phyloP scores from a whole-genome alignment of 169 alveolate genomes.

The Cryptosporidium ryanae region DNA sequence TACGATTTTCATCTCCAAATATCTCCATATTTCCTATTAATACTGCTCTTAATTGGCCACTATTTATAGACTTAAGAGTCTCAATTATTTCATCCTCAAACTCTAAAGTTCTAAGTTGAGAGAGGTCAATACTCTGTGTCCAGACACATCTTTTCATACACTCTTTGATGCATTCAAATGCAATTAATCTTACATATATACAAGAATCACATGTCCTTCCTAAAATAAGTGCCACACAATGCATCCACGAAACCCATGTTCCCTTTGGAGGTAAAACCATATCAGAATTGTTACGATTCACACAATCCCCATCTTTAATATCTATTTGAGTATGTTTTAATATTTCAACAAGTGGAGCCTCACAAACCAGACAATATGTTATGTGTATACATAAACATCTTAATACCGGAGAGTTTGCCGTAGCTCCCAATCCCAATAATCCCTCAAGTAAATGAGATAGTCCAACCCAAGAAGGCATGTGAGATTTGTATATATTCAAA shows the following conservation, averaged over 20 bases:
- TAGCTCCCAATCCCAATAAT: constrained; percentile 70
- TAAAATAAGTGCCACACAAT: constrained; percentile 49
- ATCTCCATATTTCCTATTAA: background rate
- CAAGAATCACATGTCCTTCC: constrained; percentile 72
- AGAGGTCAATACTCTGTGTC: constrained; percentile 44
- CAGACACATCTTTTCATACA: constrained; percentile 65
- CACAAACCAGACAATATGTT: constrained; percentile 36
- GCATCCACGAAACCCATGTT: constrained; percentile 73
- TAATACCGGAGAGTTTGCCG: constrained; percentile 42
- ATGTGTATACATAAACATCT: constrained; percentile 56
- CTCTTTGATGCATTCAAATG: constrained; percentile 63
- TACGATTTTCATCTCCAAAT: background rate
- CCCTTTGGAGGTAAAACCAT: constrained; percentile 44
- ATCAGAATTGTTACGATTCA: background rate
- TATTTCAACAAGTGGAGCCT: constrained; percentile 67
- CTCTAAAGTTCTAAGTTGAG: background rate
- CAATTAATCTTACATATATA: constrained; percentile 32
- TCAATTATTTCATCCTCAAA: constrained; percentile 27
- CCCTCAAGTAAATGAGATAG: constrained; percentile 64
- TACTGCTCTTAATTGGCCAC: background rate
- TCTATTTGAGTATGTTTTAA: constrained; percentile 3
- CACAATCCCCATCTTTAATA: background rate
- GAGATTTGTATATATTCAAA: constrained; percentile 53
- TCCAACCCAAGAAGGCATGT: constrained; percentile 75
- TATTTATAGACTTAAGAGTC: constrained; percentile 3